phyloP scores from a whole-genome alignment of 2,329 filamentous ascomycete genomes.

The Alternaria gansuensis region DNA sequence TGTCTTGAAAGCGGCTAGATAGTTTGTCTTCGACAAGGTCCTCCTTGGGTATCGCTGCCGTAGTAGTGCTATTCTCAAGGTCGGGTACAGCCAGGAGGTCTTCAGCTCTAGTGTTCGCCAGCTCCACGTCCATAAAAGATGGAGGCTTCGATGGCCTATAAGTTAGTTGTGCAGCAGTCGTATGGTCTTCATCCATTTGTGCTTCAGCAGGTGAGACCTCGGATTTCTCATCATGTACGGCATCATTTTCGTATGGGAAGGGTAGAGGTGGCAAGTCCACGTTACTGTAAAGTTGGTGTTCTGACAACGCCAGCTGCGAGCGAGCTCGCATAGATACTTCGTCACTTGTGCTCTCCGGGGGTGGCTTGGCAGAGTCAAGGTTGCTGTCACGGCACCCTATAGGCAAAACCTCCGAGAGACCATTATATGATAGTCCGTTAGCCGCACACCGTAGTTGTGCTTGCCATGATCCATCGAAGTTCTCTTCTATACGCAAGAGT shows the following conservation, averaged over 20 bases:
- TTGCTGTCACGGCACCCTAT: background rate
- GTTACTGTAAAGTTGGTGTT: background rate
- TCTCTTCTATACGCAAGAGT: background rate
- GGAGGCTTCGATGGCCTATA: background rate
- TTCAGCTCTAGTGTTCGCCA: rapidly evolving
- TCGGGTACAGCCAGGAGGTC: background rate
- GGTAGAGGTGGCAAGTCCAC: background rate
- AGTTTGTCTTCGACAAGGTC: background rate
- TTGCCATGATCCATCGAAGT: conserved; percentile 2
- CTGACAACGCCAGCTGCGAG: no score
- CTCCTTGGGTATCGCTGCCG: background rate
- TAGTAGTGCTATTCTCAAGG: background rate
- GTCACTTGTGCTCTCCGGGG: background rate
- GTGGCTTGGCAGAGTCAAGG: background rate
- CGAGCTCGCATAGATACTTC: background rate
- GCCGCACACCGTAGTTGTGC: conserved; percentile 5
- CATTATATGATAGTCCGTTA: background rate
- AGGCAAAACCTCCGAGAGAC: background rate
- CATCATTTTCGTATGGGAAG: background rate
- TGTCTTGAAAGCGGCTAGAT: background rate
- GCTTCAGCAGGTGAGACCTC: background rate
- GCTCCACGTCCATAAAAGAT: background rate
- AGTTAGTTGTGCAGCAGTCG: background rate
- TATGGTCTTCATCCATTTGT: background rate
- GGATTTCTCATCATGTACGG: background rate